Evolutionary conservation across 139 green algal genomes (phyloP).

Genomic region (Marvania coccoides): DNA sequence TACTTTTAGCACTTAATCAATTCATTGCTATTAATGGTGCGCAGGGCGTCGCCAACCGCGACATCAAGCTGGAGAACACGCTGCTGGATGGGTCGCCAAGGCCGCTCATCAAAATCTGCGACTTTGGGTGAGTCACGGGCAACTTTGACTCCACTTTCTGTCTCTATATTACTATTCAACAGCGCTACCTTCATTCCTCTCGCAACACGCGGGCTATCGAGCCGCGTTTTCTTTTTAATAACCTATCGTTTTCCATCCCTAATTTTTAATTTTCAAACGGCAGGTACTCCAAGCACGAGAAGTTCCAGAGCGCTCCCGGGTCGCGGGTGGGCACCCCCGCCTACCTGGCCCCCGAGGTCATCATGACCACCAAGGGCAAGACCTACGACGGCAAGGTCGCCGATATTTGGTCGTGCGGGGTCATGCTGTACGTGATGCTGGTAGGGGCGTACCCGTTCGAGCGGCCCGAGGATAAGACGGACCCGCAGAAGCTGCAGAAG

Average conservation of each 20-base stretch:
- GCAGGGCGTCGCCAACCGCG: conserved; percentile 74
- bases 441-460: conserved; percentile 94
- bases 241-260: too few species aligned
- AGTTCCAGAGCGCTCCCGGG: conserved; percentile 66
- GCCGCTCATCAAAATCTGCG: conserved; percentile 85
- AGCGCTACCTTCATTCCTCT: too few species aligned
- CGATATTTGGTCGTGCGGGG: conserved; percentile 95
- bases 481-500: conserved; percentile 64
- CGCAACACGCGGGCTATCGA: too few species aligned
- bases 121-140: too few species aligned
- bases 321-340: conserved; percentile 92
- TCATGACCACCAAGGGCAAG: conserved; percentile 75
- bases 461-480: conserved; percentile 74
- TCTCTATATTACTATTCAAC: not conserved
- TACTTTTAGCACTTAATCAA: too few species aligned
- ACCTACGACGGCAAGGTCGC: conserved; percentile 87
- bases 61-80: conserved; percentile 98
- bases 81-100: conserved; percentile 78
- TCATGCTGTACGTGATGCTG: conserved; percentile 98
- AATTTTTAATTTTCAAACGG: not conserved
- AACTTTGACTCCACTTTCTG: conserved; percentile 38
- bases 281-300: conserved; percentile 72
- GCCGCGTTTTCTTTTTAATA: too few species aligned
- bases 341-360: conserved; percentile 96
- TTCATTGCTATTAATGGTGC: too few species aligned